Conservation (phyloP, 179 eudicot genomes). For the Silene vulgaris region DNA sequence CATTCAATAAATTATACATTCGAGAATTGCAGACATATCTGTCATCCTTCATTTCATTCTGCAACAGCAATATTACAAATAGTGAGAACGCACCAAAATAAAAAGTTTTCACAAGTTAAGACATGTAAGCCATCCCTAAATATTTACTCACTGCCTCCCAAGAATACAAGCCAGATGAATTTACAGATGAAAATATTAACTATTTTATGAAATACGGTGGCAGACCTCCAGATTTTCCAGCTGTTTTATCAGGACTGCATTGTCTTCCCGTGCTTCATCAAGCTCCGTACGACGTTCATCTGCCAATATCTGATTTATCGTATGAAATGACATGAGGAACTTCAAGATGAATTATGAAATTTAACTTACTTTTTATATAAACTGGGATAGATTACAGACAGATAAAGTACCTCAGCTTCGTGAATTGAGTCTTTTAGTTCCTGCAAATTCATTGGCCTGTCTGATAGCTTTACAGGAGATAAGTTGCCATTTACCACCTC, state of each 20-base stretch:
- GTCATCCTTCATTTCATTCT: slow-evolving; percentile 75
- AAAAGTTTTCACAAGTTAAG: not conserved
- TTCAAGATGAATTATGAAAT: not conserved
- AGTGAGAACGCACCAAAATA: slow-evolving; percentile 8
- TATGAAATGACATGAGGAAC: slow-evolving; percentile 12
- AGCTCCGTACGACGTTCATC: slow-evolving; percentile 85
- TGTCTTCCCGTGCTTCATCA: slow-evolving; percentile 77
- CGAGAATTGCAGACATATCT: slow-evolving; percentile 65
- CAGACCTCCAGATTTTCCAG: slow-evolving; percentile 77
- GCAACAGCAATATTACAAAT: slow-evolving; percentile 18
- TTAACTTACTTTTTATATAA: no score
- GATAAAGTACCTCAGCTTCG: slow-evolving; percentile 66
- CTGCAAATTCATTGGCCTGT: slow-evolving; percentile 50
- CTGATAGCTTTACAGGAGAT: slow-evolving; percentile 61
- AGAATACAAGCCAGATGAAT: not conserved
- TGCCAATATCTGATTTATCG: slow-evolving; percentile 60
- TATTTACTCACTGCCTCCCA: not conserved
- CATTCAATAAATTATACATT: slow-evolving; percentile 59
- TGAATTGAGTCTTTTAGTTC: slow-evolving; percentile 74
- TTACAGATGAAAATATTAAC: slow-evolving; percentile 3
- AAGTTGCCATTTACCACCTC: slow-evolving; percentile 62
- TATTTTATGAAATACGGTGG: not conserved
- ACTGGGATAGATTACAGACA: not conserved
- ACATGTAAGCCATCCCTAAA: slow-evolving; percentile 4
- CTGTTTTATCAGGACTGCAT: slow-evolving; percentile 60